A percentile compares a stretch with the other conserved stretches of the same genome.
Evolutionary conservation across 2,329 filamentous ascomycete genomes (phyloP).

Genomic region (Cephalotrichum gorgonifer): DNA sequence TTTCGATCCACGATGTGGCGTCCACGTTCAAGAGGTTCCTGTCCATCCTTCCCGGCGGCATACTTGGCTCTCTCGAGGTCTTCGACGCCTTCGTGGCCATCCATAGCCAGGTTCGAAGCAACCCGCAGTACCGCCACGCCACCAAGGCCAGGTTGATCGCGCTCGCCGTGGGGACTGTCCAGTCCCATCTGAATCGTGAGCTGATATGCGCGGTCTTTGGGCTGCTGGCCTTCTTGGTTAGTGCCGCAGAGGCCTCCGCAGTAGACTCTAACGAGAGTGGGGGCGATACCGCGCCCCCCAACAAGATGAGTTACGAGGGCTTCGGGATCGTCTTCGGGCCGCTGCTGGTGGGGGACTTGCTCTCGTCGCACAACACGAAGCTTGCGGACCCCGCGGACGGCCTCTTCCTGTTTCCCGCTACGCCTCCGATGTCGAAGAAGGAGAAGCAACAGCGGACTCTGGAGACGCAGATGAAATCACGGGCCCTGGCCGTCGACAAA

Average conservation of each 20-base stretch:
- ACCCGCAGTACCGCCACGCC: neutral
- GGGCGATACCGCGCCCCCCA: conserved; percentile 15
- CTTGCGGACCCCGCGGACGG: conserved; percentile 21
- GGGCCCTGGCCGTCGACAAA: conserved; percentile 36
- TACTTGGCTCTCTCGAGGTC: conserved; percentile 50
- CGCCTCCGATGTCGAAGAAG: conserved; percentile 24
- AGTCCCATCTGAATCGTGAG: conserved; percentile 49
- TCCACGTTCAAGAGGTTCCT: conserved; percentile 59
- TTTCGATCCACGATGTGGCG: conserved; percentile 53
- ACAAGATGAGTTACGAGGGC: conserved; percentile 45
- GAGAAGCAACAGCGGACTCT: neutral
- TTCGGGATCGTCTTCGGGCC: conserved; percentile 57
- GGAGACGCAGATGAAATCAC: neutral
- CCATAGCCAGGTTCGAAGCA: conserved; percentile 34
- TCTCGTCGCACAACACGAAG: conserved; percentile 40
- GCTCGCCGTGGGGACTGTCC: conserved; percentile 48
- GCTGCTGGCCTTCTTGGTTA: conserved; percentile 49
- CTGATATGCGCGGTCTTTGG: conserved; percentile 59
- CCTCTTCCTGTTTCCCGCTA: conserved; percentile 28
- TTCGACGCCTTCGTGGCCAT: conserved; percentile 55
- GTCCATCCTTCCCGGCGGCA: conserved; percentile 51
- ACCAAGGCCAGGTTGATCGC: conserved; percentile 53
- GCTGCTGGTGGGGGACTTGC: conserved; percentile 47
- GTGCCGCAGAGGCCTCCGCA: conserved; percentile 42
- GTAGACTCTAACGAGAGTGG: conserved; percentile 35